Conservation (phyloP, 164 flowering plant genomes). For the Berberis vulgaris region DNA sequence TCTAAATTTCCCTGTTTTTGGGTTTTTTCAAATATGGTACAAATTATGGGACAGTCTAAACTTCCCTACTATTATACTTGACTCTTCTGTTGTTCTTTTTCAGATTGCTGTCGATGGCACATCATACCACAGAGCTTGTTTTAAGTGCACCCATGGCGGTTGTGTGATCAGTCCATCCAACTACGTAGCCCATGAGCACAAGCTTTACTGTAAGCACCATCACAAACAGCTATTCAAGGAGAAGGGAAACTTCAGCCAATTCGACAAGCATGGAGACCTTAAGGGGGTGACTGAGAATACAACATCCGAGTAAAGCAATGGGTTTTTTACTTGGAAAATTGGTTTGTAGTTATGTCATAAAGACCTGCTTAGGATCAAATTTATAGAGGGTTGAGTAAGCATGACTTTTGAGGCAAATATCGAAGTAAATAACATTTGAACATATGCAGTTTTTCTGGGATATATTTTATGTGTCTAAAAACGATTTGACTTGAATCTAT, state of each 20-base stretch:
- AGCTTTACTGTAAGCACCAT: slow-evolving; percentile 75
- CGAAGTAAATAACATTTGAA: too few relatives aligned
- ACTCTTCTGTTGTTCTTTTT: slow-evolving; percentile 3
- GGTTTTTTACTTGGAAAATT: background rate
- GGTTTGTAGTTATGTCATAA: too few relatives aligned
- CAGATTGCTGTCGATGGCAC: slow-evolving; percentile 80
- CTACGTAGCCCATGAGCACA: slow-evolving; percentile 67
- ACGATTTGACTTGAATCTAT: slow-evolving; percentile 2
- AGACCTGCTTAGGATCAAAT: slow-evolving; percentile 7
- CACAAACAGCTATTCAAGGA: slow-evolving; percentile 71
- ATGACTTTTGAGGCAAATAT: too few relatives aligned
- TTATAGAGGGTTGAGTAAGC: slow-evolving; percentile 4
- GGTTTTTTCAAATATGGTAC: too few relatives aligned
- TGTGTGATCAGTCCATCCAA: slow-evolving; percentile 80
- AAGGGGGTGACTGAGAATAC: slow-evolving; percentile 33
- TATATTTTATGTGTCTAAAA: background rate
- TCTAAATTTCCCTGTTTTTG: background rate
- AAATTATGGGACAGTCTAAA: too few relatives aligned
- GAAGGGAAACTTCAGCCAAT: slow-evolving; percentile 81
- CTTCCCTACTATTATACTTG: background rate
- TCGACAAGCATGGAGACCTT: slow-evolving; percentile 39
- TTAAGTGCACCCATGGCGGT: slow-evolving; percentile 77
- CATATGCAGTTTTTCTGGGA: too few relatives aligned
- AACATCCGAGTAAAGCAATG: slow-evolving; percentile 10
- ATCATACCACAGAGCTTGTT: slow-evolving; percentile 73